These are phyloP conservation scores for Camelina sativa DNA, from an alignment of 345 rosid genomes.

Conservation along the genomic window DNA sequence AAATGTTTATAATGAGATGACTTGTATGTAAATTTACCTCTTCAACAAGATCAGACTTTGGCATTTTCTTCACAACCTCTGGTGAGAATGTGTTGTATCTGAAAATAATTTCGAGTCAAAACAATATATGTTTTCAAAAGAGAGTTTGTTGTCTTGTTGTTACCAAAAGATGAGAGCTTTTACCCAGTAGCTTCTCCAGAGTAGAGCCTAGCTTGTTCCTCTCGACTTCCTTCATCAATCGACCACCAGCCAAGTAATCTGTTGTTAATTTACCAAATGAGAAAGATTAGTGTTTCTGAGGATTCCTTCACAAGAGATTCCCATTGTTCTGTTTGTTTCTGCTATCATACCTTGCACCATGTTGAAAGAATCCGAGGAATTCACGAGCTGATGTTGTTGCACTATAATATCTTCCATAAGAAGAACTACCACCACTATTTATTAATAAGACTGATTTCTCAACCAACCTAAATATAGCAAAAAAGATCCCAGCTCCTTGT, in stretches of 20 bases:
- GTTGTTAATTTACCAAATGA: conserved; percentile 8
- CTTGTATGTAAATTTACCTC: conserved; percentile 57
- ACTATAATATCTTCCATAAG: conserved; percentile 51
- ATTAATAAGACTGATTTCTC: conserved; percentile 63
- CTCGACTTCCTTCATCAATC: conserved; percentile 90
- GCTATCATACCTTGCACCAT: conserved; percentile 72
- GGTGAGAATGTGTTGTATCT: conserved; percentile 90
- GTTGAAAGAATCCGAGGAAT: conserved; percentile 72
- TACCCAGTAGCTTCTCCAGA: conserved; percentile 68
- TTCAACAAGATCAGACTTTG: conserved; percentile 76
- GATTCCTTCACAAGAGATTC: neutral
- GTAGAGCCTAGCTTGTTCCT: conserved; percentile 87
- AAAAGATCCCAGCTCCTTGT: conserved; percentile 84
- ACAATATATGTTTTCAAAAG: conserved; percentile 14
- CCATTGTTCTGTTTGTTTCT: conserved; percentile 12
- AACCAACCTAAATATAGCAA: conserved; percentile 64
- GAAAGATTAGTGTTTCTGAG: neutral
- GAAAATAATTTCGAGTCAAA: conserved; percentile 37
- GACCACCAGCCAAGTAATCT: conserved; percentile 99
- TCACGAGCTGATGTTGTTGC: conserved; percentile 63
- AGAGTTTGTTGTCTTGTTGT: neutral
- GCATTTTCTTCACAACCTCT: conserved; percentile 76
- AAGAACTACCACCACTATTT: conserved; percentile 51
- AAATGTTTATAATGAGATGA: neutral
- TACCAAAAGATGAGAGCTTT: conserved; percentile 7